Evolutionary conservation across 305 asterid species (phyloP).

Genomic region (Plantago coronopus): DNA sequence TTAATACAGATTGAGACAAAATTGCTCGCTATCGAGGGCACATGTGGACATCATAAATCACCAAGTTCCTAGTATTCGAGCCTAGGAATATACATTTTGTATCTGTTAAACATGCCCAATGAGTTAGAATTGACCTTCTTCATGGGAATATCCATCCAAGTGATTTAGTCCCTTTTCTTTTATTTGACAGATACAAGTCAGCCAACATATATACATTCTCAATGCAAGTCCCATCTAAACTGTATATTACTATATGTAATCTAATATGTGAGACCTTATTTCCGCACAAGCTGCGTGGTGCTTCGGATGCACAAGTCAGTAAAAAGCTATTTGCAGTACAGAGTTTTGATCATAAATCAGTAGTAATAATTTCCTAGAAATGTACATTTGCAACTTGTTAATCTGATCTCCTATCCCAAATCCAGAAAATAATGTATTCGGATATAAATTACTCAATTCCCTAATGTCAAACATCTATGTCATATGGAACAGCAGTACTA

Average conservation of each 20-base stretch:
- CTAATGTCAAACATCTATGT: no score
- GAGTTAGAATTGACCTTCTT: slow-evolving; percentile 1
- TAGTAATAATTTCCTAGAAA: slow-evolving; percentile 12
- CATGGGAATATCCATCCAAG: background rate
- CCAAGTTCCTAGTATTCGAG: no score
- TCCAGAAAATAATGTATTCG: background rate
- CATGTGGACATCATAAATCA: no score
- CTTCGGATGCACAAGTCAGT: slow-evolving; percentile 2
- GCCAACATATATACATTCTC: slow-evolving; percentile 12
- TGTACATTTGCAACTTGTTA: slow-evolving; percentile 11
- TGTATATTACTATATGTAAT: no score
- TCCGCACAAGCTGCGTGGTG: slow-evolving; percentile 5
- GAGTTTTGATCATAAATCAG: slow-evolving; percentile 12
- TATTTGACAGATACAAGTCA: slow-evolving; percentile 11
- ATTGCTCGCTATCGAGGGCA: slow-evolving; percentile 7
- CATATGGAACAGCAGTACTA: no score
- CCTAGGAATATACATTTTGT: no score
- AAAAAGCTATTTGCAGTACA: slow-evolving; percentile 12
- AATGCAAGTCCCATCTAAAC: background rate
- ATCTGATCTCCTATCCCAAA: slow-evolving; percentile 4
- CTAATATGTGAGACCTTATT: no score
- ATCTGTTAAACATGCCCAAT: background rate
- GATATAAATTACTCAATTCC: background rate
- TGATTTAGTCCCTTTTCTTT: slow-evolving; percentile 1
- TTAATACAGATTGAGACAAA: background rate